Evolutionary conservation across 2,329 filamentous ascomycete species (phyloP).

Genomic region (Nemania diffusa): DNA sequence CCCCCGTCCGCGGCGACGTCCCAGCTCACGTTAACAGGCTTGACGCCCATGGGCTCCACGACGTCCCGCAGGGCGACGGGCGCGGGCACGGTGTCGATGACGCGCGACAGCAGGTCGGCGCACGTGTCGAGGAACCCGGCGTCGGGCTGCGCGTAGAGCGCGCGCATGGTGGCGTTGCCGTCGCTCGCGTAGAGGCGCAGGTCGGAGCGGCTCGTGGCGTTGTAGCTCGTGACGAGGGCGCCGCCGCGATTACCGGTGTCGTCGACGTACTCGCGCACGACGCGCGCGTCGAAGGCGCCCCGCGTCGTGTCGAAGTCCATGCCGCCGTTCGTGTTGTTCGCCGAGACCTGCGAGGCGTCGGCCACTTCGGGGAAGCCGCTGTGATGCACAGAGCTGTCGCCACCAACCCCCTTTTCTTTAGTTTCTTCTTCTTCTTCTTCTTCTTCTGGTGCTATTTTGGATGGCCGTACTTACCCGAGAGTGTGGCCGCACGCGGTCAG

Average conservation of each 20-base stretch:
- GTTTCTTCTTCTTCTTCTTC: neutral
- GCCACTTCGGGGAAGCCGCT: constrained; percentile 44
- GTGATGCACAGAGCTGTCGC: constrained; percentile 33
- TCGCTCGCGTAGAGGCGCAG: constrained; percentile 46
- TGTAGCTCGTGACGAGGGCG: constrained; percentile 43
- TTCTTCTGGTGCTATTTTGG: constrained; percentile 11
- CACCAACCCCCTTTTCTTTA: constrained; percentile 10
- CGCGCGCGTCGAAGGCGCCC: constrained; percentile 39
- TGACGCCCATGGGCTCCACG: constrained; percentile 41
- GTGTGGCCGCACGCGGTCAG: constrained; percentile 47
- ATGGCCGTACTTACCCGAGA: constrained; percentile 46
- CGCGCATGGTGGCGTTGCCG: constrained; percentile 44
- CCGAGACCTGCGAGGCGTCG: constrained; percentile 36
- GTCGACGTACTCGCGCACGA: constrained; percentile 45
- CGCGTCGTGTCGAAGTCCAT: constrained; percentile 42
- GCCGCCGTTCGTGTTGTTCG: constrained; percentile 43
- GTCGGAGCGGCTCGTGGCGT: constrained; percentile 45
- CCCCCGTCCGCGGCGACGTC: constrained; percentile 36
- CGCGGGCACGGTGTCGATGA: constrained; percentile 46
- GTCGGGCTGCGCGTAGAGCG: constrained; percentile 41
- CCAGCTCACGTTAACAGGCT: constrained; percentile 46
- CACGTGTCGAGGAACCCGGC: constrained; percentile 43
- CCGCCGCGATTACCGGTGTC: constrained; percentile 41
- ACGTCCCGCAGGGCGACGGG: constrained; percentile 37
- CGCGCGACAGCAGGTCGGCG: constrained; percentile 41